A percentile compares a stretch with the other conserved stretches of the same genome.
Evolutionary conservation across 2,329 filamentous ascomycete species (phyloP).

Genomic region (Sarocladiaceae sp.): DNA sequence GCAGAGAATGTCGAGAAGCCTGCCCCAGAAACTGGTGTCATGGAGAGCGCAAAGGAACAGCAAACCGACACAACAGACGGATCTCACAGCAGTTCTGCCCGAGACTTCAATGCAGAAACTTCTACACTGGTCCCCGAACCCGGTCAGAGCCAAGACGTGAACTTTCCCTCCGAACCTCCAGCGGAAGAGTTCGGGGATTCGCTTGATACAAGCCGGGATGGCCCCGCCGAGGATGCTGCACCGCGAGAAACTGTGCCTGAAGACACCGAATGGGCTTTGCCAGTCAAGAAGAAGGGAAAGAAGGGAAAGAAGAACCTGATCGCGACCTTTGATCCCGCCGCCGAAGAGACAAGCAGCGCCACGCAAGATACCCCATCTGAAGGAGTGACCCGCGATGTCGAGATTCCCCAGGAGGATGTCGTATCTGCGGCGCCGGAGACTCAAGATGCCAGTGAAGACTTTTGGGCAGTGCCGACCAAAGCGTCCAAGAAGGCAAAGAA

Average conservation of each 20-base stretch:
- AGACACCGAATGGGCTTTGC: constrained; percentile 10
- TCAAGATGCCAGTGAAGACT: neutral
- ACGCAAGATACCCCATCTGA: neutral
- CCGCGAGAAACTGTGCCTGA: neutral
- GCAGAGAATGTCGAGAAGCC: neutral
- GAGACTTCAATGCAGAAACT: too few relatives aligned
- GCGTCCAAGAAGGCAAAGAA: constrained; percentile 20
- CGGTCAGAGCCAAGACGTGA: too few relatives aligned
- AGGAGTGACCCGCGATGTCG: neutral
- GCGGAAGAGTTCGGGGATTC: too few relatives aligned
- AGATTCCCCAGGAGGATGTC: neutral
- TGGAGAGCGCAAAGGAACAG: too few relatives aligned
- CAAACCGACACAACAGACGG: too few relatives aligned
- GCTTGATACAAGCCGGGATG: too few relatives aligned
- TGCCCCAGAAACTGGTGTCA: too few relatives aligned
- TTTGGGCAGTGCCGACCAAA: neutral
- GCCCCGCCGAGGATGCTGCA: neutral
- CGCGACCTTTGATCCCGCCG: neutral
- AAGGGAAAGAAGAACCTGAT: constrained; percentile 19
- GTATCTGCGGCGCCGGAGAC: neutral
- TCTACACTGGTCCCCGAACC: too few relatives aligned
- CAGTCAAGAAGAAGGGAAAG: constrained; percentile 24
- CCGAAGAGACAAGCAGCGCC: neutral
- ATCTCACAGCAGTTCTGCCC: neutral
- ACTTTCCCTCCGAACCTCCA: too few relatives aligned